A percentile compares a stretch with the other conserved stretches of the same genome.
phyloP scores from a whole-genome alignment of 1,284 basidiomycete species.

The Omphalotus olearius region DNA sequence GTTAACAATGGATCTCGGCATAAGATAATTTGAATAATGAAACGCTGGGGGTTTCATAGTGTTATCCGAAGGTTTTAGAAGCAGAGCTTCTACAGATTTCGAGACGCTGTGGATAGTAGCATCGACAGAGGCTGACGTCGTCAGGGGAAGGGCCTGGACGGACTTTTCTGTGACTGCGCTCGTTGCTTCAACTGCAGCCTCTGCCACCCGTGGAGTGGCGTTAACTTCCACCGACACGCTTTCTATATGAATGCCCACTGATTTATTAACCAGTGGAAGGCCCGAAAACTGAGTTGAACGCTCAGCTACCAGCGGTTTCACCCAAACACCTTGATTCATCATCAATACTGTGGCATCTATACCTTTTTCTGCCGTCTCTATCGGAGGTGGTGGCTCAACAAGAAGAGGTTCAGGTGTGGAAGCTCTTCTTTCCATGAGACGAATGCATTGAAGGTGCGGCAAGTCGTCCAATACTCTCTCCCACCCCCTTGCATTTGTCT shows the following conservation, averaged over 20 bases:
- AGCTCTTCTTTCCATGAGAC: constrained; percentile 50
- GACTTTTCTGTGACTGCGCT: constrained; percentile 30
- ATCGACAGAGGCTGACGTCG: constrained; percentile 26
- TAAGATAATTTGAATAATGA: constrained; percentile 12
- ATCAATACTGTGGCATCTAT: constrained; percentile 52
- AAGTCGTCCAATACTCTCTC: constrained; percentile 62
- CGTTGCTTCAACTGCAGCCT: constrained; percentile 31
- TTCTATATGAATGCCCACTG: constrained; percentile 40
- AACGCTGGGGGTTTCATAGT: background rate
- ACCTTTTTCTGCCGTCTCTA: constrained; percentile 40
- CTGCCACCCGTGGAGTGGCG: constrained; percentile 34
- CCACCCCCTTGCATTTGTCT: constrained; percentile 63
- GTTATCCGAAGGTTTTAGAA: background rate
- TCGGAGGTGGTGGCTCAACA: constrained; percentile 21
- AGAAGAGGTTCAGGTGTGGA: constrained; percentile 22
- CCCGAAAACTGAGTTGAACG: constrained; percentile 41
- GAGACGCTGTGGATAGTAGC: constrained; percentile 22
- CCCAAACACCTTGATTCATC: constrained; percentile 44
- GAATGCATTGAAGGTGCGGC: constrained; percentile 63
- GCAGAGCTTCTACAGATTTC: constrained; percentile 15
- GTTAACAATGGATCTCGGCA: constrained; percentile 38
- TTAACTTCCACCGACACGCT: constrained; percentile 41
- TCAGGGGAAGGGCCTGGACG: constrained; percentile 32
- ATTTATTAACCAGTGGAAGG: constrained; percentile 41
- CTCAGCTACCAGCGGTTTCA: constrained; percentile 38